Evolutionary conservation across 2,329 filamentous ascomycete genomes (phyloP), one percentile per base, ranked within the genome.

Genomic region (Diaporthe sp.): DNA sequence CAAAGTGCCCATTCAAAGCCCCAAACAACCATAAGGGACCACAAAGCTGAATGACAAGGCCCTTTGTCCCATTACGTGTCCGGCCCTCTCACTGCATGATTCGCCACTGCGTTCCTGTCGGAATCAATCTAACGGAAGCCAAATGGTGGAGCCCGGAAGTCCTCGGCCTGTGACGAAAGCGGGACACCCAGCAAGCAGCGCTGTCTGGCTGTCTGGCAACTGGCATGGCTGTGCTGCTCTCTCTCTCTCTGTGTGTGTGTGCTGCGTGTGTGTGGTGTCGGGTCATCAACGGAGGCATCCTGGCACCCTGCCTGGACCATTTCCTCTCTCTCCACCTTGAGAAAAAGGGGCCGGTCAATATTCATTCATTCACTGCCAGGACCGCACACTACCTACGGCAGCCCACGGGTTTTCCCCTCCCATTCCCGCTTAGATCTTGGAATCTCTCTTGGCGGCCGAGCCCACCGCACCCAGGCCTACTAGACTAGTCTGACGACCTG

Each of bases 331-430:
- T 31, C 53, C 42, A 75, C 55, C 44, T 55, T 51, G 22, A 49
- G 34, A 75, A 75, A 74, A 75, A 72, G 65, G 73, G 74, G 74
- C 55, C 44, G 49, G 49, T 22, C 49, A 55, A 55, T 70, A 55
- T 68, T 68, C 62, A 28, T 68, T 68, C 62, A 55, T 8, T 70
- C 44, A 67, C 62, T 55, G 34, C 61, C 42, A 46, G 25, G 42
- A 46, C 60, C 31, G 60, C 60, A 17, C 60, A 65, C 61, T 19
- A 25, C 49, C n/a, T 15, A 39, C 65, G n/a, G 34, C 49, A 44
- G n/a, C 25, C 46, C n/a, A 53, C 71, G 71, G 71, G 31, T 44
- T 58, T 49, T 51, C 57, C 71, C 58, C 58, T 62, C 44, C 57
- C 46, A 62, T 53, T 61, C 31, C 71, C 58, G 46, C 49, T 44